A percentile compares a stretch with the other conserved stretches of the same genome.
Conservation (phyloP, 108 stramenopile species). For the Nitzschia sp. region DNA sequence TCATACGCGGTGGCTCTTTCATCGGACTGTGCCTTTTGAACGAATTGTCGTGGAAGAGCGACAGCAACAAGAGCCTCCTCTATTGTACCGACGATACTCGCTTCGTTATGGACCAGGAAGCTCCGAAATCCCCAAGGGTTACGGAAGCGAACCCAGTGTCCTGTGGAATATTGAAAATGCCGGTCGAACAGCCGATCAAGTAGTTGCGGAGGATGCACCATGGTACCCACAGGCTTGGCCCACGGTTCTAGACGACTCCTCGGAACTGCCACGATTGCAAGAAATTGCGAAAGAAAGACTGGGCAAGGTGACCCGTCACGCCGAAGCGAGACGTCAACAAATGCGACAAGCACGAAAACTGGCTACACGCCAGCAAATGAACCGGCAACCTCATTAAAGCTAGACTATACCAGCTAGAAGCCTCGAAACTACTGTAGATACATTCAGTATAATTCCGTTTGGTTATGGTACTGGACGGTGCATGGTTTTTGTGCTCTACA, state of each 20-base stretch:
- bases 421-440: too few relatives aligned
- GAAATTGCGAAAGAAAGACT: conserved; percentile 9
- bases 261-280: not conserved
- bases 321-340: not conserved
- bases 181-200: conserved; percentile 63
- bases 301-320: not conserved
- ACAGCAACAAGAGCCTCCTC: conserved; percentile 22
- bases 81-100: conserved; percentile 68
- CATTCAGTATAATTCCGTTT: too few relatives aligned
- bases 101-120: conserved; percentile 77
- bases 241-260: not conserved
- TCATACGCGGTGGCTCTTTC: conserved; percentile 80
- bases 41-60: conserved; percentile 18
- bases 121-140: conserved; percentile 63
- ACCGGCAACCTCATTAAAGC: conserved; percentile 1
- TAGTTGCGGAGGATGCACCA: conserved; percentile 50
- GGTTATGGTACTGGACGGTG: too few relatives aligned
- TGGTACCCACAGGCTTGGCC: conserved; percentile 85
- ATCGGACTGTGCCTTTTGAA: conserved; percentile 68
- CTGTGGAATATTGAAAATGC: conserved; percentile 64
- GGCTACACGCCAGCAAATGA: not conserved
- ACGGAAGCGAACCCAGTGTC: conserved; percentile 62
- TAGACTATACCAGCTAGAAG: too few relatives aligned
- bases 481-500: too few relatives aligned
- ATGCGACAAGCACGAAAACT: not conserved